Evolutionary conservation across 495 filamentous ascomycete species (phyloP), one percentile per base, ranked within the genome.

Genomic region (Hyphodiscus hymeniophilus): DNA sequence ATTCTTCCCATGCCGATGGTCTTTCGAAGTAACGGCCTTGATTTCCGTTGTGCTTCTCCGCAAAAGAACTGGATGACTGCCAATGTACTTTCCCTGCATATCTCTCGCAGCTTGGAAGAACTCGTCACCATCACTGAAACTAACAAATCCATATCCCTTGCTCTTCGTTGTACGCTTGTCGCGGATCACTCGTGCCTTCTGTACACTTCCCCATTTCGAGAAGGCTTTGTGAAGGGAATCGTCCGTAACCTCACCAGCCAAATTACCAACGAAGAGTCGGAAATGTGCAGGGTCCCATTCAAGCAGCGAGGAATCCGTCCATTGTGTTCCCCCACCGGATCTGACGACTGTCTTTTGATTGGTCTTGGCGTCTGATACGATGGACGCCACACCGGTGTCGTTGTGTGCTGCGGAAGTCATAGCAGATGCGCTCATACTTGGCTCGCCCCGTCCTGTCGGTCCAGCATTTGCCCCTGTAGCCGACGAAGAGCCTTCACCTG

Each of bases 81-180:
- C 92, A 63, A 98, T 97, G 62, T 98, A 98, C 70, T 98, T 97
- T 38, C 90, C 89, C 63, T 96, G 82, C 94, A 98, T 98, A 66
- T 97, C 94, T 67, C 89, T 84, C 52, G 86, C 91, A 0, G 92
- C 90, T 45, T 81, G 74, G 72, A 97, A 97, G 65, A 90, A 96
- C 59, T 96, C 89, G 58, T 98, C 92, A 3, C 89, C 85, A 61
- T 95, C 85, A 52, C 81, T 85, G 67, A 98, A 98, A 63, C 87
- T 91, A 46, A 97, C 88, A 56, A 98, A 98, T 1, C 92, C 94
- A 63, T 85, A 98, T 0, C 92, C 91, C 62, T 91, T 92, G 57
- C 83, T 89, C 71, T 98, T 97, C 43, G 84, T 90, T 3, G 91
- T 94, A 16, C 86, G 78, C 68, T 97, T 97, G 68, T 98, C 94